Percentiles rank a stretch among this genome's conserved stretches.
These are phyloP conservation scores for Beta corolliflora DNA, from an alignment of 179 eudicot genomes.

Conservation along the genomic window DNA sequence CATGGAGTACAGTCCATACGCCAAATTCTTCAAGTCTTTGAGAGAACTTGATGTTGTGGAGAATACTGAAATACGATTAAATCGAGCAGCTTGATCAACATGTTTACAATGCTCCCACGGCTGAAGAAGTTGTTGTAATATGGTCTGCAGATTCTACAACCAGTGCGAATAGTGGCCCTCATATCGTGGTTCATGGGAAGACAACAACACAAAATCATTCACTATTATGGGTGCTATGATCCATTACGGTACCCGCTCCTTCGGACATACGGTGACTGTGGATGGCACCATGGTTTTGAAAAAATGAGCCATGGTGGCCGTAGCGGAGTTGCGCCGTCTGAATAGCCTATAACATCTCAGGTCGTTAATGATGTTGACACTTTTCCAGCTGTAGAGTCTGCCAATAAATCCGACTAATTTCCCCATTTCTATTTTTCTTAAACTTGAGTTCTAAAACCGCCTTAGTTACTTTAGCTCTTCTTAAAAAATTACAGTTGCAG, in stretches of 20 bases:
- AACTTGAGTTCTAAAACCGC: too few relatives aligned
- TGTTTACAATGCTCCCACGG: too few relatives aligned
- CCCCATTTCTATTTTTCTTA: too few relatives aligned
- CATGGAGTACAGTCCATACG: background rate
- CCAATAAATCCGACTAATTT: background rate
- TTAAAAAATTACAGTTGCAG: too few relatives aligned
- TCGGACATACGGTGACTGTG: background rate
- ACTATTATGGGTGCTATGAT: conserved; percentile 19
- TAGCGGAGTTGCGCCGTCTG: too few relatives aligned
- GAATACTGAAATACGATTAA: too few relatives aligned
- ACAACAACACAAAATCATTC: background rate
- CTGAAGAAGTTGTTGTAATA: background rate
- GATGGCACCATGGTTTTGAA: too few relatives aligned
- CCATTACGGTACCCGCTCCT: conserved; percentile 3
- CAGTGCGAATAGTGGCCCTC: background rate
- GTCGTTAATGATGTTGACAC: background rate
- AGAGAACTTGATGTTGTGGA: background rate
- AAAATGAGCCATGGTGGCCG: too few relatives aligned
- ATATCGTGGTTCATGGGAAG: background rate
- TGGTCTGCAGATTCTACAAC: background rate
- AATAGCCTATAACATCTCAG: too few relatives aligned
- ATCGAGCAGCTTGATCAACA: too few relatives aligned
- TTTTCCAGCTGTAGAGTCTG: background rate
- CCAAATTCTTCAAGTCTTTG: background rate
- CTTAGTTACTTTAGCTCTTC: too few relatives aligned